Conservation (phyloP, 306 rosid genomes). For the Vicia sativa region DNA sequence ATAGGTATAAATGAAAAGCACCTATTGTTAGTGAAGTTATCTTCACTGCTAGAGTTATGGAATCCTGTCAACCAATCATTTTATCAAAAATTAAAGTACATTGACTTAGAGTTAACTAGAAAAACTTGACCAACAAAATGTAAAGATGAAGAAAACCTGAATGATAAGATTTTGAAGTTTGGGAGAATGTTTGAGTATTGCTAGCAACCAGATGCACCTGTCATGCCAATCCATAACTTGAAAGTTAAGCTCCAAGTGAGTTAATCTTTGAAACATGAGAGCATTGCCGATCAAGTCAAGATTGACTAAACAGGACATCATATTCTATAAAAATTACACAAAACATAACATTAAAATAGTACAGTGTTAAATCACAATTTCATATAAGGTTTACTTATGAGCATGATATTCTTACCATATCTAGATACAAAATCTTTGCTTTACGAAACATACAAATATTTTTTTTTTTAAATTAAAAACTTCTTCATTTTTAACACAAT, state of each 20-base stretch:
- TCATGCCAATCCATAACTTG: not conserved
- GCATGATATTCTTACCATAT: not conserved
- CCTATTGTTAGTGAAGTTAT: not conserved
- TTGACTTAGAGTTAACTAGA: not conserved
- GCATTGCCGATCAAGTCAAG: too few species aligned
- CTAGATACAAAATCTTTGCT: not conserved
- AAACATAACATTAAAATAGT: not conserved
- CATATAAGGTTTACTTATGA: not conserved
- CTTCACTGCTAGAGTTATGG: not conserved
- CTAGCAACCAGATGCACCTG: not conserved
- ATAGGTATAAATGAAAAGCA: not conserved
- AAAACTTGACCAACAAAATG: not conserved
- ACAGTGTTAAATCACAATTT: not conserved
- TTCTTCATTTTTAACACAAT: too few species aligned
- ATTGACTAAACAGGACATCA: not conserved
- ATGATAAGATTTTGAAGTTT: not conserved
- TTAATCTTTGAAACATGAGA: not conserved
- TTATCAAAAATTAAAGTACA: not conserved
- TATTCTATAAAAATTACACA: too few species aligned
- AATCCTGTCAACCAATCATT: not conserved
- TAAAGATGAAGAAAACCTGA: not conserved
- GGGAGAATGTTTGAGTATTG: not conserved
- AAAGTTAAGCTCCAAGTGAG: not conserved
- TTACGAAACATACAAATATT: not conserved
- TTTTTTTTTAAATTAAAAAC: too few species aligned